A percentile compares a stretch with the other conserved stretches of the same genome.
These are phyloP conservation scores for rapeseed (Brassica napus) DNA, from an alignment of 345 rosid species.

Conservation along the genomic window DNA sequence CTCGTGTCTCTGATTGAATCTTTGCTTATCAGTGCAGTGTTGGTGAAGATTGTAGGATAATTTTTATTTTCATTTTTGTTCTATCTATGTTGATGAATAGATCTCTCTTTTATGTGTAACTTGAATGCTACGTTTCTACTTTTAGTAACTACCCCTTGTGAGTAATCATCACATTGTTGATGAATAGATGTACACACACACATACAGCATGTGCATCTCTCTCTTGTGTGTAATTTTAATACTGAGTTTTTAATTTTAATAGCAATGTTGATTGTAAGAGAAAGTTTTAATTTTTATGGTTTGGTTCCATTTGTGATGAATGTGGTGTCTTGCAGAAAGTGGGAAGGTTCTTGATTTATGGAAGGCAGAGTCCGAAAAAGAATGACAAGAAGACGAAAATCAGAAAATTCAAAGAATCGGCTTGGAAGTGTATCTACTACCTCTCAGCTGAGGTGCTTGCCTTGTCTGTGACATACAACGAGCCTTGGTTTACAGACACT, in stretches of 20 bases:
- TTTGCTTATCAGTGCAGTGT: not conserved
- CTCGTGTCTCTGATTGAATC: conserved; percentile 1
- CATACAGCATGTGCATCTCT: too few relatives aligned
- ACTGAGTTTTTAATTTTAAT: too few relatives aligned
- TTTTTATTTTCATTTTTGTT: not conserved
- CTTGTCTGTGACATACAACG: conserved; percentile 68
- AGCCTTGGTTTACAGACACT: conserved; percentile 87
- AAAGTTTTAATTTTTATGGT: not conserved
- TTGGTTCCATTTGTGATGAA: not conserved
- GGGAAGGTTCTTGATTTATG: conserved; percentile 57
- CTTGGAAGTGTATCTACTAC: conserved; percentile 88
- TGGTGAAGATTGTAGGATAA: not conserved
- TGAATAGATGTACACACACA: too few relatives aligned
- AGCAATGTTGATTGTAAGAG: not conserved
- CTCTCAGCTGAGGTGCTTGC: conserved; percentile 84
- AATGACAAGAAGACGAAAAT: conserved; percentile 51
- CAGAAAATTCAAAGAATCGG: conserved; percentile 91
- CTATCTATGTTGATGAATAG: not conserved
- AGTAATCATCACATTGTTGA: not conserved
- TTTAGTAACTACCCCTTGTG: conserved; percentile 8
- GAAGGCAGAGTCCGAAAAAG: conserved; percentile 42
- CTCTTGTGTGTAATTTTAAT: too few relatives aligned
- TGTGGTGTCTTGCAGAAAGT: conserved; percentile 52
- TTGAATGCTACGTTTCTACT: conserved; percentile 15
- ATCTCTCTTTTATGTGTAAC: not conserved